phyloP scores from a whole-genome alignment of 345 rosid genomes.

The Syzygium oleosum region DNA sequence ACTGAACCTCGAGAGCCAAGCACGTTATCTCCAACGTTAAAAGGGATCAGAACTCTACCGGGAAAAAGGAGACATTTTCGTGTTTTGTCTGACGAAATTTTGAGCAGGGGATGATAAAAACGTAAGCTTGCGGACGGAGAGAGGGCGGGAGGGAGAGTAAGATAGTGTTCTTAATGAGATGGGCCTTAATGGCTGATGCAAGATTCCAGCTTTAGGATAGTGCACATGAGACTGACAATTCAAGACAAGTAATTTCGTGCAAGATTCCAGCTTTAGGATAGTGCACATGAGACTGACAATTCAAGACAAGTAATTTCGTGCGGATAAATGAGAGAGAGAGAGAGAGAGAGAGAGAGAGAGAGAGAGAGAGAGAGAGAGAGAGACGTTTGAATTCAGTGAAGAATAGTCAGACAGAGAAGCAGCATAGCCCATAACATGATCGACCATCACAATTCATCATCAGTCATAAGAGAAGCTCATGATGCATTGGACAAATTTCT shows the following conservation, averaged over 20 bases:
- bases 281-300: neutral
- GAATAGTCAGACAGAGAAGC: neutral
- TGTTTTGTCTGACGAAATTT: neutral
- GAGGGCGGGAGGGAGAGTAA: neutral
- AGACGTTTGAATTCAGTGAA: neutral
- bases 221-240: neutral
- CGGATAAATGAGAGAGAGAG: neutral
- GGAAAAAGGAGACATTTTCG: neutral
- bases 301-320: neutral
- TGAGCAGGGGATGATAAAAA: neutral
- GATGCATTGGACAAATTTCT: neutral
- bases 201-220: neutral
- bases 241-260: too few relatives aligned
- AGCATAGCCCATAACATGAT: neutral
- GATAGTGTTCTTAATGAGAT: neutral
- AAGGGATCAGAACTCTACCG: neutral
- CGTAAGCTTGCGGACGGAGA: neutral
- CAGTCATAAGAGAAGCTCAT: neutral
- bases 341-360: neutral
- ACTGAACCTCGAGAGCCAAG: constrained; percentile 18
- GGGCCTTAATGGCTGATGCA: neutral
- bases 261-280: neutral
- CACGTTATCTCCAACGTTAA: neutral
- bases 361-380: neutral
- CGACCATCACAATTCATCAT: neutral